A percentile compares a stretch with the other conserved stretches of the same genome.
These are phyloP conservation scores for Silene coronaria DNA, from an alignment of 179 eudicot genomes.

Conservation along the genomic window DNA sequence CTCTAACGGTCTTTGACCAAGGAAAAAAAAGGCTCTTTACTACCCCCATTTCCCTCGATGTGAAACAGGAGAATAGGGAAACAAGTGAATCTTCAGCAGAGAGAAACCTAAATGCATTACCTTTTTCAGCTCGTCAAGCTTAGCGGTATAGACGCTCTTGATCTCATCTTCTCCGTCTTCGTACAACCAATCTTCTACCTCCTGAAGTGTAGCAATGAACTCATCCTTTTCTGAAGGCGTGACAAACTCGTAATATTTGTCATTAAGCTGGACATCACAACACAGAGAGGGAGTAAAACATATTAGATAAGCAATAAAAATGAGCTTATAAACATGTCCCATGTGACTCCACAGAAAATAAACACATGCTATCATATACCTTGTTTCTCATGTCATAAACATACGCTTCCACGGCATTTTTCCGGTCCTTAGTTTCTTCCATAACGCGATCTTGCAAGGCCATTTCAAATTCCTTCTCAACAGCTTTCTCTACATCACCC, in stretches of 20 bases:
- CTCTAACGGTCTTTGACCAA: not conserved
- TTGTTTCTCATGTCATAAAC: slow-evolving; percentile 93
- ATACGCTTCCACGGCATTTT: slow-evolving; percentile 93
- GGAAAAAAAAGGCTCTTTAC: not conserved
- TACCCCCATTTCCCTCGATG: not conserved
- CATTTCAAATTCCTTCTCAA: slow-evolving; percentile 89
- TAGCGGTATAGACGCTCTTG: slow-evolving; percentile 81
- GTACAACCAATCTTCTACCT: slow-evolving; percentile 87
- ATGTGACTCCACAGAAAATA: not conserved
- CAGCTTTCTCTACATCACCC: slow-evolving; percentile 67
- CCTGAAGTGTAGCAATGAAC: slow-evolving; percentile 60
- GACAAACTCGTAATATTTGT: slow-evolving; percentile 67
- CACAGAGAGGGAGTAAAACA: not conserved
- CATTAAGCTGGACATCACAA: slow-evolving; percentile 53
- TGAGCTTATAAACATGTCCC: not conserved
- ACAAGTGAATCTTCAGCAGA: not conserved
- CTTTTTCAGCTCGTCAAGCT: slow-evolving; percentile 91
- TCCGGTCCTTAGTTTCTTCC: slow-evolving; percentile 91
- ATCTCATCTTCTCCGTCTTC: slow-evolving; percentile 97
- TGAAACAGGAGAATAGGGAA: not conserved
- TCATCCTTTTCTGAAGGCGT: slow-evolving; percentile 67
- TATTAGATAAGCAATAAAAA: not conserved
- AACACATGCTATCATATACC: slow-evolving; percentile 30
- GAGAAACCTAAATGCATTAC: slow-evolving; percentile 20
- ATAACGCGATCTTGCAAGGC: slow-evolving; percentile 90